Conservation (phyloP, 306 rosid genomes). For the Cyclanthera cordifolia region DNA sequence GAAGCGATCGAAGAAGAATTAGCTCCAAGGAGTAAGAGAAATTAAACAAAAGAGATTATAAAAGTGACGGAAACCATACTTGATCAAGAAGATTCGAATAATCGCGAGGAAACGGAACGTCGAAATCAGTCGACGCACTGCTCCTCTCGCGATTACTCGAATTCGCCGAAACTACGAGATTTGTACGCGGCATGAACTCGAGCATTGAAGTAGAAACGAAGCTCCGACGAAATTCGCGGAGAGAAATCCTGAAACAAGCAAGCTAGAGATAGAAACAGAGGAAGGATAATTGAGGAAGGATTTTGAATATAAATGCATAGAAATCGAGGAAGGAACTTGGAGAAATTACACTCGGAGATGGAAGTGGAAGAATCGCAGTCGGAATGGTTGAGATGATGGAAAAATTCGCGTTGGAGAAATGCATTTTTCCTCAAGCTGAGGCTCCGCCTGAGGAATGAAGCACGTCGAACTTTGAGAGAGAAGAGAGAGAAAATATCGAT, state of each 20-base stretch:
- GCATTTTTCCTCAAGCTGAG: slow-evolving; percentile 24
- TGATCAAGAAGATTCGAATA: slow-evolving; percentile 75
- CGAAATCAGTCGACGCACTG: slow-evolving; percentile 30
- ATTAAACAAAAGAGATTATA: neutral
- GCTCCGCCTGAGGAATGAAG: neutral
- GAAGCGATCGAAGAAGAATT: neutral
- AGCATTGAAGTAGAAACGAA: slow-evolving; percentile 8
- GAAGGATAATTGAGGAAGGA: neutral
- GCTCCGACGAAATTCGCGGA: slow-evolving; percentile 19
- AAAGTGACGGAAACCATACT: slow-evolving; percentile 25
- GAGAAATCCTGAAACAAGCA: slow-evolving; percentile 20
- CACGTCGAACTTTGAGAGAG: neutral
- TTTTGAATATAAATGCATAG: neutral
- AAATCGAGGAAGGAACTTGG: neutral
- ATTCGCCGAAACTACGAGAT: slow-evolving; percentile 17
- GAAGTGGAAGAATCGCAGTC: slow-evolving; percentile 28
- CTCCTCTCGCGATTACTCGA: slow-evolving; percentile 33
- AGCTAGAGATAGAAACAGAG: slow-evolving; percentile 21
- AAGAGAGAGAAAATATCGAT: neutral
- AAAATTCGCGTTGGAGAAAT: slow-evolving; percentile 24
- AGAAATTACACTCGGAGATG: slow-evolving; percentile 23
- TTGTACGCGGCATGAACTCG: slow-evolving; percentile 16
- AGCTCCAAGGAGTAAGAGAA: neutral
- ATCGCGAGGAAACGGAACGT: slow-evolving; percentile 60
- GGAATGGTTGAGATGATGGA: slow-evolving; percentile 19